A percentile compares a stretch with the other conserved stretches of the same genome.
phyloP scores from a whole-genome alignment of 1,139 yeast genomes.

The Kodamaea arcana region DNA sequence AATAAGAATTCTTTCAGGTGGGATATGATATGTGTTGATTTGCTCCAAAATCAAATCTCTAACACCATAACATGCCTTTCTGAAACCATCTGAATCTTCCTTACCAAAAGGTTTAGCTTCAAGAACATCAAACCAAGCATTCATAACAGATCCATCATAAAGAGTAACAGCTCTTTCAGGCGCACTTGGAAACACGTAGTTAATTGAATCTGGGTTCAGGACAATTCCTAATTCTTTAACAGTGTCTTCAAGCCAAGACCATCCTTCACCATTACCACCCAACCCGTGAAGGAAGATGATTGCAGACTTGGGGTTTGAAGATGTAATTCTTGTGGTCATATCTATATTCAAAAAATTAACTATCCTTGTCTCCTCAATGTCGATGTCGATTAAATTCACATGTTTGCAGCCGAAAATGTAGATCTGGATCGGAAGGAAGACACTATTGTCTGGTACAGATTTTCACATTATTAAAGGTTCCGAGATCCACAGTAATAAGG shows the following conservation, averaged over 20 bases:
- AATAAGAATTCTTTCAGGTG: constrained; percentile 66
- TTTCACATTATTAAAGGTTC: too few species aligned
- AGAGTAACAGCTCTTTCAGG: constrained; percentile 66
- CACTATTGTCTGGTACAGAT: too few species aligned
- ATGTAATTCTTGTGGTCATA: too few species aligned
- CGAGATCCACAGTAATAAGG: too few species aligned
- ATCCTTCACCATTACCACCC: constrained; percentile 88
- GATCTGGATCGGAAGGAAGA: too few species aligned
- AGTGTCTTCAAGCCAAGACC: constrained; percentile 70
- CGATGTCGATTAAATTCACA: too few species aligned
- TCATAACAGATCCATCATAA: constrained; percentile 65
- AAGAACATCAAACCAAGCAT: constrained; percentile 84
- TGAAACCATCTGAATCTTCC: constrained; percentile 64
- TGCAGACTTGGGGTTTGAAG: constrained; percentile 46
- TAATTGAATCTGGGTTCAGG: constrained; percentile 53
- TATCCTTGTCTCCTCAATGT: too few species aligned
- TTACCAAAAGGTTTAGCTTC: constrained; percentile 44
- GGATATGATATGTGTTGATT: constrained; percentile 54
- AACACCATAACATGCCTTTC: constrained; percentile 51
- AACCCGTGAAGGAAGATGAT: constrained; percentile 84
- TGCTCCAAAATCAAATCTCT: constrained; percentile 59
- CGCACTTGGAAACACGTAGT: constrained; percentile 86
- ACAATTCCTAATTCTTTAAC: constrained; percentile 39
- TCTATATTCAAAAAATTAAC: too few species aligned
- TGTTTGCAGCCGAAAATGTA: neutral